Conservation (phyloP, 2,329 filamentous ascomycete species). For the Neopestalotiopsis sp. region DNA sequence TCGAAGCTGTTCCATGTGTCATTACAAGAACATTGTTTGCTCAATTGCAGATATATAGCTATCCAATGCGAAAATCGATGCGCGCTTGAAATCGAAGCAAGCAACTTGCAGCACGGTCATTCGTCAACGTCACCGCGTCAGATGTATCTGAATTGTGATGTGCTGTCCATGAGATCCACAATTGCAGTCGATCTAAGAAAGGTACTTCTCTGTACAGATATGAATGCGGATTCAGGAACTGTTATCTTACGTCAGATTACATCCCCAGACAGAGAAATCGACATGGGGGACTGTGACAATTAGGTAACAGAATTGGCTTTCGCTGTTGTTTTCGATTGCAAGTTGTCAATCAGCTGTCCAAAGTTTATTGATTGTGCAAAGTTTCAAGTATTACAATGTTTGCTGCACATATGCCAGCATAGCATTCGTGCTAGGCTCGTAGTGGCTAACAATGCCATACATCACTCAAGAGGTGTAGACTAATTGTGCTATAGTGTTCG, state of each 20-base stretch:
- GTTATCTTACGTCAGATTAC: constrained; percentile 7
- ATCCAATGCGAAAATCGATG: constrained; percentile 8
- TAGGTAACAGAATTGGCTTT: constrained; percentile 7
- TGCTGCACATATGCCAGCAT: constrained; percentile 9
- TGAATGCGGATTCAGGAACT: constrained; percentile 7
- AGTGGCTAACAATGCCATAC: constrained; percentile 7
- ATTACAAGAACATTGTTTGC: constrained; percentile 10
- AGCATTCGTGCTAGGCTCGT: constrained; percentile 6
- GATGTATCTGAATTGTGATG: constrained; percentile 4
- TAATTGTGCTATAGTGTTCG: not conserved
- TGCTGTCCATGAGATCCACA: not conserved
- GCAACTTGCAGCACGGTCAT: constrained; percentile 8
- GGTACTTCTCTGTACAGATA: constrained; percentile 3
- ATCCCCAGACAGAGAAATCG: constrained; percentile 3
- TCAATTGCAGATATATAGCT: constrained; percentile 9
- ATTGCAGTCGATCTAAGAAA: constrained; percentile 1
- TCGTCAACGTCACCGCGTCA: constrained; percentile 9
- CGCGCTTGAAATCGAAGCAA: constrained; percentile 6
- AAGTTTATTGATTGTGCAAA: constrained; percentile 1
- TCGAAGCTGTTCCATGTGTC: constrained; percentile 9
- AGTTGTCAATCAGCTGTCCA: not conserved
- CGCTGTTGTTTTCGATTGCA: constrained; percentile 3
- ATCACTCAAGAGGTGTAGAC: constrained; percentile 5
- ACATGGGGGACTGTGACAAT: constrained; percentile 1
- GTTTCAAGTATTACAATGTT: constrained; percentile 8